Conservation (phyloP, 164 flowering plant species). For the Chimonanthus praecox region DNA sequence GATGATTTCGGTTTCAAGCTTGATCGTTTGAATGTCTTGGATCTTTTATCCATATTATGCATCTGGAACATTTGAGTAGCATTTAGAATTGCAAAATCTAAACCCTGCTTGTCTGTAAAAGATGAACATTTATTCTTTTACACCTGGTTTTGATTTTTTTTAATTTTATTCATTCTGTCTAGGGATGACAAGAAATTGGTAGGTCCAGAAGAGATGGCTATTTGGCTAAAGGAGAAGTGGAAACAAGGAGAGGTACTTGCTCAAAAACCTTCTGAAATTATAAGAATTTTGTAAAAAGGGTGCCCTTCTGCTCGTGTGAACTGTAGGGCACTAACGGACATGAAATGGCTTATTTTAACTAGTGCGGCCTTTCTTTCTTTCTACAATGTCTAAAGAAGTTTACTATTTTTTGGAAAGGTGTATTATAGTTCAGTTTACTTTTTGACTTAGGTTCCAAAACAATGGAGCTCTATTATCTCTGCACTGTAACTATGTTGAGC, state of each 20-base stretch:
- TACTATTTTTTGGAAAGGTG: neutral
- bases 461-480: neutral
- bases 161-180: slow-evolving; percentile 9
- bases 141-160: neutral
- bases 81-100: neutral
- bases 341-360: neutral
- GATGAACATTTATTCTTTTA: neutral
- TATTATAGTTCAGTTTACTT: neutral
- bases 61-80: neutral
- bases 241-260: slow-evolving; percentile 63
- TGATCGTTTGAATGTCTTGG: neutral
- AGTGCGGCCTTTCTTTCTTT: neutral
- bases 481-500: neutral
- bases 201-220: slow-evolving; percentile 32
- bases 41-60: neutral
- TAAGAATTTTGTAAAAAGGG: neutral
- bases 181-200: slow-evolving; percentile 24
- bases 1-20: neutral
- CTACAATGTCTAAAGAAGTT: neutral
- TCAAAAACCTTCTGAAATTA: neutral
- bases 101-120: neutral
- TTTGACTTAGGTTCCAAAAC: neutral
- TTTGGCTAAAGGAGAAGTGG: slow-evolving; percentile 76
- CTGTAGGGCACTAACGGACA: neutral
- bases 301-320: neutral